Percentiles rank a stretch among this genome's conserved stretches.
Conservation (phyloP, 2,329 filamentous ascomycete species). For the Trichoderma asperellum region DNA sequence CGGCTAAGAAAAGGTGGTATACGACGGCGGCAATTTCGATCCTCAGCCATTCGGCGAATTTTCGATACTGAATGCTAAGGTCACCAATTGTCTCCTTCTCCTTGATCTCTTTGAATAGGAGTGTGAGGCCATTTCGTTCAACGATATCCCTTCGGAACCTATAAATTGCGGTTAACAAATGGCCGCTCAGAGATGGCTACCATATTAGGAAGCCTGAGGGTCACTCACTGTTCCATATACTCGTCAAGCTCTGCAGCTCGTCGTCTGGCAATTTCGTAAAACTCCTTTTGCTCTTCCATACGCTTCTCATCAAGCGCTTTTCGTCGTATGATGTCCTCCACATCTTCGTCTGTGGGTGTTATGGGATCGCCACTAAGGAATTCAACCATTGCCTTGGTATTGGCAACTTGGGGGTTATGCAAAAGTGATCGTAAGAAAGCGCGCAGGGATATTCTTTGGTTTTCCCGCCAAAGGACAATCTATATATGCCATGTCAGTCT, state of each 20-base stretch:
- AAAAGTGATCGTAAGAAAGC: constrained; percentile 88
- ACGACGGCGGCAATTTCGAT: constrained; percentile 97
- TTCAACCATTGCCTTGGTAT: constrained; percentile 79
- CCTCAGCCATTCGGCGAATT: constrained; percentile 96
- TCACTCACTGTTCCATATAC: constrained; percentile 87
- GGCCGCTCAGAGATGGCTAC: not conserved
- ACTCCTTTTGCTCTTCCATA: constrained; percentile 88
- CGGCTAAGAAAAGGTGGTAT: constrained; percentile 95
- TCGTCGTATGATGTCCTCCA: constrained; percentile 76
- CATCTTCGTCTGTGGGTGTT: constrained; percentile 77
- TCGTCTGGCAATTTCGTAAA: constrained; percentile 92
- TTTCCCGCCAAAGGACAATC: constrained; percentile 77
- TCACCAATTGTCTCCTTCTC: constrained; percentile 86
- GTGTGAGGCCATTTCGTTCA: constrained; percentile 82
- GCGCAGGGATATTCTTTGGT: constrained; percentile 85
- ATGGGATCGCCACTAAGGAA: constrained; percentile 79
- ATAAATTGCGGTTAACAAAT: constrained; percentile 27
- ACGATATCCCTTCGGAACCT: constrained; percentile 69
- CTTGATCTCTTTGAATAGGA: constrained; percentile 89
- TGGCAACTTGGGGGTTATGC: constrained; percentile 80
- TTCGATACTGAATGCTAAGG: constrained; percentile 92
- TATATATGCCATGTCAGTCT: constrained; percentile 40
- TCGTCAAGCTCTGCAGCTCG: constrained; percentile 91
- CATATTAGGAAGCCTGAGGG: not conserved
- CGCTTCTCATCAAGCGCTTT: constrained; percentile 85